phyloP scores from a whole-genome alignment of 352 stramenopile species.

The Phytopythium sindhum region DNA sequence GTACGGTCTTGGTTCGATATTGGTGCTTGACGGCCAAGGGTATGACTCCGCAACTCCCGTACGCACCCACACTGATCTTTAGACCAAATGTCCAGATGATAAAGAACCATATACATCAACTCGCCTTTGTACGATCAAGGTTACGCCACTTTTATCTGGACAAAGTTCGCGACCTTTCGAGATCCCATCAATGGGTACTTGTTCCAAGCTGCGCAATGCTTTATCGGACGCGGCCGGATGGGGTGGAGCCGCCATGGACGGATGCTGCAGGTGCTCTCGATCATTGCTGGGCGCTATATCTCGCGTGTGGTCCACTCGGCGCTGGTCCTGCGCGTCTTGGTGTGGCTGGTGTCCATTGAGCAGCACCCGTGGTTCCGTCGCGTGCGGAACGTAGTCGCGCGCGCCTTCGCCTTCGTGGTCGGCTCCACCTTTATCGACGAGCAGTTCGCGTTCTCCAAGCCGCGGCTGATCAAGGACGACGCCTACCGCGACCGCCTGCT shows the following conservation, averaged over 20 bases:
- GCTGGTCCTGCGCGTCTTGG: conserved; percentile 2
- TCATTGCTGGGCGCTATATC: not conserved
- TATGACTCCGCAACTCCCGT: not conserved
- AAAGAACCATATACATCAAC: not conserved
- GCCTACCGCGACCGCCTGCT: conserved; percentile 61
- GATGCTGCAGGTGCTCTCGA: not conserved
- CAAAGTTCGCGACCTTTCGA: not conserved
- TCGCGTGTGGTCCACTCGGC: conserved; percentile 7
- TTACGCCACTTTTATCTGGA: not conserved
- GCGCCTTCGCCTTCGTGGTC: conserved; percentile 31
- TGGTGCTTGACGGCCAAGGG: too few species aligned
- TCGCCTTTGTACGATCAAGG: too few species aligned
- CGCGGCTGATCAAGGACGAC: conserved; percentile 51
- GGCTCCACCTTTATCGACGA: conserved; percentile 49
- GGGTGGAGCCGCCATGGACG: not conserved
- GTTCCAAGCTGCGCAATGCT: not conserved
- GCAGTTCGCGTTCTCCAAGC: conserved; percentile 35
- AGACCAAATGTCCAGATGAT: not conserved
- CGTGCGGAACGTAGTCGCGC: conserved; percentile 16
- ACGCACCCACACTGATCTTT: not conserved
- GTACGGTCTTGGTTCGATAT: conserved; percentile 17
- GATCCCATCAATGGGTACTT: not conserved
- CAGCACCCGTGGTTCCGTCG: conserved; percentile 20
- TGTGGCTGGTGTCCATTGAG: conserved; percentile 5
- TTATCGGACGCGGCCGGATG: not conserved